Evolutionary conservation across 495 filamentous ascomycete species (phyloP).

Genomic region (Neurospora pannonica): DNA sequence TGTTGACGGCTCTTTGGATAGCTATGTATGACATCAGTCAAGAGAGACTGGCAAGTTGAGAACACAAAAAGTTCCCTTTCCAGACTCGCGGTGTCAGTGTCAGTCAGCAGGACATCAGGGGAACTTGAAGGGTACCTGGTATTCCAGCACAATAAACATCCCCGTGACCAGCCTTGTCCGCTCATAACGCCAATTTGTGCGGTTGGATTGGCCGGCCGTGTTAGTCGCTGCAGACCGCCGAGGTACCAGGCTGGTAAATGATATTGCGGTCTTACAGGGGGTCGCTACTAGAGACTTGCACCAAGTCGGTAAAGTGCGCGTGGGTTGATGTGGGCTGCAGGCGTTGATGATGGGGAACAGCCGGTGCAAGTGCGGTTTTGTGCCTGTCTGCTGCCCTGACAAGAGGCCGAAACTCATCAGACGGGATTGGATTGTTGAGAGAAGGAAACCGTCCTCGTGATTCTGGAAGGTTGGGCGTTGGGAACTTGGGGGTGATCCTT

Average conservation of each 20-base stretch:
- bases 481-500: background rate
- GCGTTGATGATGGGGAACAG: background rate
- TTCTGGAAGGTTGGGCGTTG: background rate
- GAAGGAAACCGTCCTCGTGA: background rate
- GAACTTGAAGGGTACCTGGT: background rate
- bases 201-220: background rate
- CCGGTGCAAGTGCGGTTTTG: background rate
- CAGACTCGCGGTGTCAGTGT: background rate
- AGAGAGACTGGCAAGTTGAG: background rate
- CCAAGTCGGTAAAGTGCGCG: background rate
- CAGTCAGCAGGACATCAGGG: background rate
- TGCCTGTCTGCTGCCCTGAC: background rate
- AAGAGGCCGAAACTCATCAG: background rate
- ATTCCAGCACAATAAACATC: background rate
- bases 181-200: background rate
- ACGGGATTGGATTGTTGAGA: background rate
- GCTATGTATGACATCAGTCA: background rate
- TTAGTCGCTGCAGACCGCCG: background rate
- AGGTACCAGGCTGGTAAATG: background rate
- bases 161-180: background rate
- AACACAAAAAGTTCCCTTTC: background rate
- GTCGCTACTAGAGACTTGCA: background rate
- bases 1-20: background rate
- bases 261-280: background rate
- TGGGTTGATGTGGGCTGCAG: background rate